Evolutionary conservation across 2,329 filamentous ascomycete species (phyloP), one percentile per base, ranked within the genome.

Genomic region (Penicillium sp.): DNA sequence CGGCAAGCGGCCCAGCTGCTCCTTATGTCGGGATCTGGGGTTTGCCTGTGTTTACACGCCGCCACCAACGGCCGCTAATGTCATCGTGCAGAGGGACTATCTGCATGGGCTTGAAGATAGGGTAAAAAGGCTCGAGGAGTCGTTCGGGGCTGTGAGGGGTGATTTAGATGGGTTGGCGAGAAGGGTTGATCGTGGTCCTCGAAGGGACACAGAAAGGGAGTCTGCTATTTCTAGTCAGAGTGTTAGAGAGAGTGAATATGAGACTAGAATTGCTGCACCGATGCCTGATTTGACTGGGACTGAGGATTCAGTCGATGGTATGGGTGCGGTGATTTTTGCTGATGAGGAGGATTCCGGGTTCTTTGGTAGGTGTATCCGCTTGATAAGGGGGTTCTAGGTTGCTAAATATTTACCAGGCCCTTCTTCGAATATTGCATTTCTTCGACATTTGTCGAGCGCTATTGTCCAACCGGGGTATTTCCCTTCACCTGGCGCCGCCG

Each of bases 11-110:
- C 78, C 78, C 13, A 71, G 70, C 42, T 80, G 78, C 57, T 73
- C 72, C n/a, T 66, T 71, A 24, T 80, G 78, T 53, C 61, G 57
- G 16, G 71, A 75, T 34, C 66, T 78, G 31, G 74, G 72, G 7
- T 76, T 76, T 52, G 76, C 78, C 10, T 80, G 78, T 60, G 62
- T 72, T 32, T 80, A 80, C 63, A 69, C 71, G 6, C 66, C 74
- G 9, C 66, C 72, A 3, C 63, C 65, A 8, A 70, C 71, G 16
- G 65, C 69, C 2, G 66, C 70, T 0, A 78, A 77, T 61, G 63
- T 73, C 0, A 74, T 78, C 39, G 71, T 76, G 3, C 70, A 72
- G 44, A 78, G 76, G 62, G 74, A 77, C 63, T 63, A 69, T 53
- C 14, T 47, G 9, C 45, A 47, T 4, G 20, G 45, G 3, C 45